Percentiles rank a stretch among this genome's conserved stretches.
phyloP scores from a whole-genome alignment of 352 stramenopile species.

The Globisporangium spiculum region DNA sequence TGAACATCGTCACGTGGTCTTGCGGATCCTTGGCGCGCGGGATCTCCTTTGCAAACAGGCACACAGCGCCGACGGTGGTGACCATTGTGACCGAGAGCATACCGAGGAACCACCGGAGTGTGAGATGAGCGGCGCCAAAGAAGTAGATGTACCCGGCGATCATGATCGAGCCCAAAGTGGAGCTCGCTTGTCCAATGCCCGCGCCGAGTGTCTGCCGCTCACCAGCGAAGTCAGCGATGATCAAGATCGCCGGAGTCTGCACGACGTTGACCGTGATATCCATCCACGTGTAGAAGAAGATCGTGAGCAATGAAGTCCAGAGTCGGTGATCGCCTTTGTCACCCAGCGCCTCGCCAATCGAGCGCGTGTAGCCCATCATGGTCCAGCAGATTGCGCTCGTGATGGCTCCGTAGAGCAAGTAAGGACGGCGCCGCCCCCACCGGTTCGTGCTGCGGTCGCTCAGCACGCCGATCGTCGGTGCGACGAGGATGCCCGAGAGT shows the following conservation, averaged over 20 bases:
- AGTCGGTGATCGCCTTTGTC: constrained; percentile 39
- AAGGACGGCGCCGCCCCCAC: constrained; percentile 66
- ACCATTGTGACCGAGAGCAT: constrained; percentile 74
- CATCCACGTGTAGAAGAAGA: constrained; percentile 84
- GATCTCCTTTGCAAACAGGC: constrained; percentile 52
- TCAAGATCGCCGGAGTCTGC: constrained; percentile 62
- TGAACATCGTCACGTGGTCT: constrained; percentile 16
- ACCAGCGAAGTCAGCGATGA: constrained; percentile 76
- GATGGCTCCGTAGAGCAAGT: constrained; percentile 57
- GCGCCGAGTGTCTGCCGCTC: constrained; percentile 63
- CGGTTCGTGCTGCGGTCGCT: constrained; percentile 50
- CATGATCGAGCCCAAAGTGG: constrained; percentile 57
- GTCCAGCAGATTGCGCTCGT: constrained; percentile 65
- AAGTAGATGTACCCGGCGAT: constrained; percentile 72
- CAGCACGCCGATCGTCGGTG: constrained; percentile 62
- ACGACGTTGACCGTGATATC: constrained; percentile 81
- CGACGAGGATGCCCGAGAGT: constrained; percentile 66
- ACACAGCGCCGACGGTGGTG: constrained; percentile 47
- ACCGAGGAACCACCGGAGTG: constrained; percentile 59
- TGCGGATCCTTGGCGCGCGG: constrained; percentile 19
- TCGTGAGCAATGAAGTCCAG: constrained; percentile 57
- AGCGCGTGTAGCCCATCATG: constrained; percentile 63
- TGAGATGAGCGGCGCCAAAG: constrained; percentile 66
- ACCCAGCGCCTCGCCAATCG: constrained; percentile 61
- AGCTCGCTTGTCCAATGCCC: constrained; percentile 60